These are phyloP conservation scores for Yarrowia sp. DNA, from an alignment of 805 yeast genomes.

Conservation along the genomic window DNA sequence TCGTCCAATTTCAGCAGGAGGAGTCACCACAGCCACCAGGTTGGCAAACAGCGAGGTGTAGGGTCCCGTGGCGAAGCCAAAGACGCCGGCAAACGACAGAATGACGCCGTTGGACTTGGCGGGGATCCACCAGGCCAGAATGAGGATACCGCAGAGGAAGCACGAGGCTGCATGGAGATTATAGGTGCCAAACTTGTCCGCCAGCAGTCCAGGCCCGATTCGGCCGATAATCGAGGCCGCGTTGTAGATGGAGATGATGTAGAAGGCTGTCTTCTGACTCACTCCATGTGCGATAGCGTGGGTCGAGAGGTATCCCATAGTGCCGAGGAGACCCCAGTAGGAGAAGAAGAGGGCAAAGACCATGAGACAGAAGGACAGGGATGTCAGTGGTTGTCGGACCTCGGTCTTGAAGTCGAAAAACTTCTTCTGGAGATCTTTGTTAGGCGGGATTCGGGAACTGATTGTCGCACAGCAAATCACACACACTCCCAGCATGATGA, in stretches of 20 bases:
- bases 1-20: slow-evolving; percentile 34
- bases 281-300: slow-evolving; percentile 46
- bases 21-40: slow-evolving; percentile 46
- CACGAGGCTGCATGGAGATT: slow-evolving; percentile 46
- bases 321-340: slow-evolving; percentile 48
- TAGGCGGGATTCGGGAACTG: slow-evolving; percentile 46
- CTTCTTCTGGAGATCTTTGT: slow-evolving; percentile 39
- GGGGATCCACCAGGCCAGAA: slow-evolving; percentile 44
- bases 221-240: slow-evolving; percentile 58
- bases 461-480: slow-evolving; percentile 44
- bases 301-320: slow-evolving; percentile 53
- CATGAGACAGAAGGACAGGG: slow-evolving; percentile 42
- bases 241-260: slow-evolving; percentile 48
- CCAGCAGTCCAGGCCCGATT: slow-evolving; percentile 56
- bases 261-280: slow-evolving; percentile 44
- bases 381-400: slow-evolving; percentile 13
- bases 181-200: slow-evolving; percentile 58
- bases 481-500: slow-evolving; percentile 50
- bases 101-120: slow-evolving; percentile 46
- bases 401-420: slow-evolving; percentile 27
- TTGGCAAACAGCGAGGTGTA: slow-evolving; percentile 49
- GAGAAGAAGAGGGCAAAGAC: slow-evolving; percentile 43
- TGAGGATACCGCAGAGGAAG: slow-evolving; percentile 40
- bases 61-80: slow-evolving; percentile 50
- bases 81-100: slow-evolving; percentile 46